Base-by-base conservation (phyloP, 2,329 filamentous ascomycete species). In the Cytospora leucostoma region DNA sequence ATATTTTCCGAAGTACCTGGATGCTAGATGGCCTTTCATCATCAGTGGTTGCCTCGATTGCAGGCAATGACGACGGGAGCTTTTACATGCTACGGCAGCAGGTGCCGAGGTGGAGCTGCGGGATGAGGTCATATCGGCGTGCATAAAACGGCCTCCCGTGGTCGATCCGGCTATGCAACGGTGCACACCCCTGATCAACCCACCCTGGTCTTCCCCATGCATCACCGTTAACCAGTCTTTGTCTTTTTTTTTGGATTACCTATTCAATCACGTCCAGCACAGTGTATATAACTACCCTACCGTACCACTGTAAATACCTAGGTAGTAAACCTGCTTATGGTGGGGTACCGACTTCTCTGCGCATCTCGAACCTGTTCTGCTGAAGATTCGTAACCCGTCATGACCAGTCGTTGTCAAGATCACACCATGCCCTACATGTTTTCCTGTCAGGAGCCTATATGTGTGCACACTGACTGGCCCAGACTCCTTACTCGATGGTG, bases 101-200 rank as follows among this genome's bases (percentile, higher is more conserved):
- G 17, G 44, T 47, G 59, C 55, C 5, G 27, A 19, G 27, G 56
- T 51, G 51, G 56, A 59, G 55, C 59, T 37, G 58, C 34, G 53
- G 61, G 60, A 65, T 65, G 63, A 65, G 63, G 63, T 65, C 63
- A 65, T 65, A 65, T 51, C 57, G 52, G 62, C 57, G 62, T 56
- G 56, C 57, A 49, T 56, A 51, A 63, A 55, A 60, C 61, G 34
- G 38, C 17, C 12, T 4, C 35, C 38, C 7, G 40, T 51, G 49
- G 34, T 17, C 15, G 4, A 27, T 57, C 12, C 32, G 8, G 50
- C 12, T 40, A 27, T 35, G 4, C 27, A 15, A 27, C 44, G 11
- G 27, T 35, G 37, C 44, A 35, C 40, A 56, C 15, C 32, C 49
- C 49, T 27, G 27, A 4, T 4, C 32, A 27, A n/a, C 12, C 21